Conservation (phyloP, 1,139 yeast species). For the Meyerozyma sp. region DNA sequence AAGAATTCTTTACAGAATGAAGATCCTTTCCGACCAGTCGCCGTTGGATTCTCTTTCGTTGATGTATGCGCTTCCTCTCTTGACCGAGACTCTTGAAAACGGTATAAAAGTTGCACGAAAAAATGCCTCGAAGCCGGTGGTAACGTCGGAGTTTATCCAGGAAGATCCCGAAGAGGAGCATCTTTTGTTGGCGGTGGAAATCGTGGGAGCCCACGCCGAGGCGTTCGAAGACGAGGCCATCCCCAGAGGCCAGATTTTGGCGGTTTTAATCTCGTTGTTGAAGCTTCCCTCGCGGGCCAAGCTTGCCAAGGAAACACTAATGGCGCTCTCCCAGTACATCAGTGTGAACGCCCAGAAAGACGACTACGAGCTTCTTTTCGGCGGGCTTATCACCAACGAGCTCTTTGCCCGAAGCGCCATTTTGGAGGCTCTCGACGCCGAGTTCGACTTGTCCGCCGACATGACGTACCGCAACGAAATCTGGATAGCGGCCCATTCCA, state of each 20-base stretch:
- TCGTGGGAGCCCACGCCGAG: conserved; percentile 72
- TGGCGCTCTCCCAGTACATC: conserved; percentile 69
- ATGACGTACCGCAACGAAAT: conserved; percentile 59
- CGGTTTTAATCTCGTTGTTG: conserved; percentile 61
- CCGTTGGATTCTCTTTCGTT: conserved; percentile 67
- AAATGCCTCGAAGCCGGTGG: conserved; percentile 43
- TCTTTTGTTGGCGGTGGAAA: conserved; percentile 69
- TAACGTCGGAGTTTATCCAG: conserved; percentile 59
- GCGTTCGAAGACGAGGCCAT: conserved; percentile 60
- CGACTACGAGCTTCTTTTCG: conserved; percentile 59
- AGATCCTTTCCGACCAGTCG: conserved; percentile 67
- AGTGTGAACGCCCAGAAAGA: conserved; percentile 50
- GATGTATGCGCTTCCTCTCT: conserved; percentile 69
- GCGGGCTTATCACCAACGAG: conserved; percentile 57
- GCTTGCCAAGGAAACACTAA: conserved; percentile 75
- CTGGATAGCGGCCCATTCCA: conserved; percentile 77
- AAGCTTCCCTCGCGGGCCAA: conserved; percentile 74
- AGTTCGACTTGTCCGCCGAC: conserved; percentile 65
- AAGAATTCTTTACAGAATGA: conserved; percentile 68
- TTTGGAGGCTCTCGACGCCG: conserved; percentile 80
- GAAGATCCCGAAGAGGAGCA: conserved; percentile 90
- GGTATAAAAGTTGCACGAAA: conserved; percentile 52
- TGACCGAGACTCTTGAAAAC: conserved; percentile 56
- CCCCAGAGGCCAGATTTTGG: conserved; percentile 63
- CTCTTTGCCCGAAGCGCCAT: conserved; percentile 72